Evolutionary conservation across 179 eudicot genomes (phyloP), one percentile per base, ranked within the genome.

Genomic region (Patellifolia procumbens): DNA sequence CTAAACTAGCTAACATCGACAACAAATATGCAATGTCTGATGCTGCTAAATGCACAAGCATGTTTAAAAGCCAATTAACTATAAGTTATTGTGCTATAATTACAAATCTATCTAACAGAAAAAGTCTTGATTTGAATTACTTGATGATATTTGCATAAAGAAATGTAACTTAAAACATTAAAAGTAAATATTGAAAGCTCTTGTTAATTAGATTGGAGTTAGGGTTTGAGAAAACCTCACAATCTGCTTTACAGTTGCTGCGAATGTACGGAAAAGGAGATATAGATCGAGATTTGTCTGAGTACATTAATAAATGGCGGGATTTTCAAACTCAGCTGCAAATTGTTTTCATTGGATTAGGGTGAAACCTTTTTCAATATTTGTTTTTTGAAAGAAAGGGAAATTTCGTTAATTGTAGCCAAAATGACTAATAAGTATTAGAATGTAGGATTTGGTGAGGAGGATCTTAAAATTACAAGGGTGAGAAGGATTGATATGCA

Each of bases 141-240:
- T 11, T 58, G 10, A 9, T 10, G 8, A 8, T 7, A 1, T 26
- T 26, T 58, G 8, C 24, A 5, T 1, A 55, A n/a, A 55, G 45
- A 5, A 39, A 5, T 55, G 2, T 10, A 56, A 9, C 10, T 56
- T 10, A 58, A 58, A n/a, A n/a, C 26, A 58, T 26, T 5, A 10
- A 58, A 58, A 24, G 63, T 7, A 11, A 8, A 65, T 37, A 37
- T 37, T 37, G 17, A 37, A 35, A n/a, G n/a, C n/a, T 20, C 0
- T 7, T 37, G 12, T 34, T 64, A 3, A 20, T 1, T 35, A 4
- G 34, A 1, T 20, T 26, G 10, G 2, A 76, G 29, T n/a, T 76
- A 76, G 73, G 65, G 73, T 66, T 75, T 52, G 66, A 52, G 48
- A 13, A 76, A 76, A 19, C 37, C 71, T 75, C 45, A 76, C 79